phyloP scores from a whole-genome alignment of 1,139 yeast species.

The Scheffersomyces stambukii region DNA sequence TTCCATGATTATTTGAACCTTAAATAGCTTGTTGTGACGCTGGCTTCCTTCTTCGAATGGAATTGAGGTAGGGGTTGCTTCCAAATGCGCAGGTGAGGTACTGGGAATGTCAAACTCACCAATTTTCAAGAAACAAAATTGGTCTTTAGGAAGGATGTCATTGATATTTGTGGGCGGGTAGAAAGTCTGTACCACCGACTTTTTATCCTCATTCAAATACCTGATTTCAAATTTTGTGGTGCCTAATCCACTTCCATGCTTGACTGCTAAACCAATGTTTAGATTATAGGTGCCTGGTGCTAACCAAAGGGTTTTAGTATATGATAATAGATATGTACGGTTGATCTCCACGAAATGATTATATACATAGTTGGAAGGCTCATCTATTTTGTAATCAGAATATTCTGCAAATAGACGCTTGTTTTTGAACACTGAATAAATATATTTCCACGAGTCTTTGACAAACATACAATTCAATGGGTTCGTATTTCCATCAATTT shows the following conservation, averaged over 20 bases:
- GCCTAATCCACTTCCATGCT: conserved; percentile 53
- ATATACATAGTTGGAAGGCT: conserved; percentile 43
- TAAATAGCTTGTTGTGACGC: conserved; percentile 24
- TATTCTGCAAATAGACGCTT: conserved; percentile 52
- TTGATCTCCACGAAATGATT: conserved; percentile 45
- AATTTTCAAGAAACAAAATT: conserved; percentile 48
- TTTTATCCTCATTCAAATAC: conserved; percentile 19
- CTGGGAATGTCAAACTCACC: conserved; percentile 36
- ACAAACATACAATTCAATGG: conserved; percentile 27
- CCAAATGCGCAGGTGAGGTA: background rate
- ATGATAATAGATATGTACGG: conserved; percentile 47
- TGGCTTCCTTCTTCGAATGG: conserved; percentile 2
- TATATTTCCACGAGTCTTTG: conserved; percentile 53
- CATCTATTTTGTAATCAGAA: conserved; percentile 48
- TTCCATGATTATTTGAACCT: conserved; percentile 49
- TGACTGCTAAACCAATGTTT: conserved; percentile 50
- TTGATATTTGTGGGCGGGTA: conserved; percentile 57
- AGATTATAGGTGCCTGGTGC: conserved; percentile 51
- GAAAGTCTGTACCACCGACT: conserved; percentile 29
- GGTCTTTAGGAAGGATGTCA: conserved; percentile 52
- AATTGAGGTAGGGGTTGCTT: background rate
- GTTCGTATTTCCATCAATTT: conserved; percentile 8
- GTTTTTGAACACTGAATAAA: conserved; percentile 47
- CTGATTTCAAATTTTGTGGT: conserved; percentile 52
- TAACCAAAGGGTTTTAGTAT: conserved; percentile 43